phyloP scores from a whole-genome alignment of 163 green algal genomes.

The Chlorella variabilis region DNA sequence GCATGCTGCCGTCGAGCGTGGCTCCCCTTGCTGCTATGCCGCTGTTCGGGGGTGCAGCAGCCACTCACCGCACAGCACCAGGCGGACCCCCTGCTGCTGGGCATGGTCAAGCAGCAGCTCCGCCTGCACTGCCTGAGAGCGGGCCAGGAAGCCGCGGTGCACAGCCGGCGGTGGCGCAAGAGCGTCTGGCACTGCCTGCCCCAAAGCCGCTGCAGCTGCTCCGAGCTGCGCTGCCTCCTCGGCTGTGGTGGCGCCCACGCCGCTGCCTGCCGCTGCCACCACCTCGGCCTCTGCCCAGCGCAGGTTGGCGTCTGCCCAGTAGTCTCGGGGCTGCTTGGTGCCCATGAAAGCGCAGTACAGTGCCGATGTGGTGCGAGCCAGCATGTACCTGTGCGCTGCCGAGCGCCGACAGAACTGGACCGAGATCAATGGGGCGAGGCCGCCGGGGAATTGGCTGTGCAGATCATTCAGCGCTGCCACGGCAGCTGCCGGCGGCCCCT shows the following conservation, averaged over 20 bases:
- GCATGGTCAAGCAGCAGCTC: constrained; percentile 38
- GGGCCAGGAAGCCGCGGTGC: constrained; percentile 46
- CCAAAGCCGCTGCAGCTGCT: background rate
- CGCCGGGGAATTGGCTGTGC: constrained; percentile 3
- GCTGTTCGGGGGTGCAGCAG: too few relatives aligned
- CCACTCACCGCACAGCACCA: constrained; percentile 43
- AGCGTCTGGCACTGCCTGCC: background rate
- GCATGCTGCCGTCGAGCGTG: too few relatives aligned
- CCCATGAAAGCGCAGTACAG: constrained; percentile 45
- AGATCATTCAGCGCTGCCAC: constrained; percentile 21
- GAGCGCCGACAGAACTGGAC: constrained; percentile 35
- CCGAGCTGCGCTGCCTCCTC: background rate
- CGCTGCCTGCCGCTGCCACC: background rate
- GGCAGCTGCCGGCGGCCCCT: background rate
- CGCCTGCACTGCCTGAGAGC: constrained; percentile 21
- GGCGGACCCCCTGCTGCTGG: constrained; percentile 11
- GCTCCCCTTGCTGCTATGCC: too few relatives aligned
- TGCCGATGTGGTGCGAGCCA: background rate
- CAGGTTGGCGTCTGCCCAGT: constrained; percentile 30
- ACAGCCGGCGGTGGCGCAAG: background rate
- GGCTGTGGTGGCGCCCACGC: too few relatives aligned
- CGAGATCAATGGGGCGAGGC: background rate
- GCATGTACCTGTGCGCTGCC: constrained; percentile 33
- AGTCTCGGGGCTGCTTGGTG: constrained; percentile 43
- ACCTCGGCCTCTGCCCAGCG: constrained; percentile 3